These are phyloP conservation scores for Fraxinus pennsylvanica DNA, from an alignment of 257 asterid species.

Conservation along the genomic window DNA sequence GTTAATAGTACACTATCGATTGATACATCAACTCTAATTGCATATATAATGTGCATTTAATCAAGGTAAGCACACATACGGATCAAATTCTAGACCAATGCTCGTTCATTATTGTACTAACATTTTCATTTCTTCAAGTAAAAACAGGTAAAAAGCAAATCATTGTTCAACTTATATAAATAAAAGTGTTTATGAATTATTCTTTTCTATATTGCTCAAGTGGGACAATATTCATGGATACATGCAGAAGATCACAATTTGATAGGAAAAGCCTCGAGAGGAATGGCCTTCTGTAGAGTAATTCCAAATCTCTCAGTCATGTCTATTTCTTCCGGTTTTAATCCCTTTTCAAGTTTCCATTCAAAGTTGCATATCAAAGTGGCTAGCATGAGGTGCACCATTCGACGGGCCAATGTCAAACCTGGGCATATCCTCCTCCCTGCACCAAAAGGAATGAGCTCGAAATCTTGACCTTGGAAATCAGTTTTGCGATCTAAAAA, in stretches of 20 bases:
- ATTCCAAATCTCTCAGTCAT: constrained; percentile 39
- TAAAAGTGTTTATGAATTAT: background rate
- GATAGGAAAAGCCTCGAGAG: constrained; percentile 30
- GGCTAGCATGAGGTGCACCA: constrained; percentile 43
- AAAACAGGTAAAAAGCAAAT: background rate
- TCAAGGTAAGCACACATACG: no score
- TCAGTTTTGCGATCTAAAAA: constrained; percentile 32
- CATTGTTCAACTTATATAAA: background rate
- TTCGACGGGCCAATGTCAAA: constrained; percentile 37
- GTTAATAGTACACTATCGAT: no score
- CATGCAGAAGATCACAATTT: background rate
- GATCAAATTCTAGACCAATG: no score
- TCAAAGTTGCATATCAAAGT: constrained; percentile 31
- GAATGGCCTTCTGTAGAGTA: constrained; percentile 31
- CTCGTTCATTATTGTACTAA: no score
- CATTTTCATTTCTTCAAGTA: no score
- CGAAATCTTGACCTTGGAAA: constrained; percentile 35
- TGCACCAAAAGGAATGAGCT: constrained; percentile 42
- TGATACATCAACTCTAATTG: no score
- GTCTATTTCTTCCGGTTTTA: constrained; percentile 21
- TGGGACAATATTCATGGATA: background rate
- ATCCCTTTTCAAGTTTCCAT: constrained; percentile 36
- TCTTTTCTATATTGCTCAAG: background rate
- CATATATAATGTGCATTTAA: no score
- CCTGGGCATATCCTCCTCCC: constrained; percentile 48